Conservation (phyloP, 768 basidiomycete genomes). For the Hygrophorus pudorinus region DNA sequence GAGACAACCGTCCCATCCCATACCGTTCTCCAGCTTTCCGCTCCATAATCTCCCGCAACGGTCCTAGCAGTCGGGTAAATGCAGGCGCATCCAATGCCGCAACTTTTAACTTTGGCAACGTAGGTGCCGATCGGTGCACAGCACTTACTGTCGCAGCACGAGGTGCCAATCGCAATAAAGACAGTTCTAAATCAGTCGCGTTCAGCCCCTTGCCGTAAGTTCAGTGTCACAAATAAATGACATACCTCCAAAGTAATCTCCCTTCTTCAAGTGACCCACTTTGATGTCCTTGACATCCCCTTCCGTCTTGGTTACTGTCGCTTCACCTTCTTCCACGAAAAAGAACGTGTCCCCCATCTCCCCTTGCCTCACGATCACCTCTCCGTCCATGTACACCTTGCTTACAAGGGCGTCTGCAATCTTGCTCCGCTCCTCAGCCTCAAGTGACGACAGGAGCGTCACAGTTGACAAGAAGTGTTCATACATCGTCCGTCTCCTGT, state of each 20-base stretch:
- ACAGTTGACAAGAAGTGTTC: constrained; percentile 93
- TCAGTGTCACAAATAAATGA: constrained; percentile 2
- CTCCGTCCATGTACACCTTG: constrained; percentile 69
- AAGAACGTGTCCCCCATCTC: constrained; percentile 97
- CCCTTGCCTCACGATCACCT: constrained; percentile 83
- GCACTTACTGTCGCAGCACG: constrained; percentile 97
- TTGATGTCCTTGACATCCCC: constrained; percentile 53
- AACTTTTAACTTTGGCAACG: constrained; percentile 70
- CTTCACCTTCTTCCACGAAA: constrained; percentile 92
- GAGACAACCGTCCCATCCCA: constrained; percentile 15
- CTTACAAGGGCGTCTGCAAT: constrained; percentile 93
- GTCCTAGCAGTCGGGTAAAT: constrained; percentile 89
- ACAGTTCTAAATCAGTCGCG: constrained; percentile 54
- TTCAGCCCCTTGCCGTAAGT: background rate
- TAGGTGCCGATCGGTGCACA: constrained; percentile 35
- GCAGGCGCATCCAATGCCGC: constrained; percentile 89
- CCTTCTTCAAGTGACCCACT: constrained; percentile 73
- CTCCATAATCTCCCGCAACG: constrained; percentile 88
- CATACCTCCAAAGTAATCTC: constrained; percentile 97
- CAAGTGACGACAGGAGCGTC: constrained; percentile 75
- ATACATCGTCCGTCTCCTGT: constrained; percentile 89
- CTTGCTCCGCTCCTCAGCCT: constrained; percentile 87
- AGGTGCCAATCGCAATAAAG: constrained; percentile 78
- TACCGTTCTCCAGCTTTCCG: constrained; percentile 77
- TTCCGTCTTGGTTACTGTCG: constrained; percentile 70